Evolutionary conservation across 345 rosid genomes (phyloP).

Genomic region (Eucalyptus albens): DNA sequence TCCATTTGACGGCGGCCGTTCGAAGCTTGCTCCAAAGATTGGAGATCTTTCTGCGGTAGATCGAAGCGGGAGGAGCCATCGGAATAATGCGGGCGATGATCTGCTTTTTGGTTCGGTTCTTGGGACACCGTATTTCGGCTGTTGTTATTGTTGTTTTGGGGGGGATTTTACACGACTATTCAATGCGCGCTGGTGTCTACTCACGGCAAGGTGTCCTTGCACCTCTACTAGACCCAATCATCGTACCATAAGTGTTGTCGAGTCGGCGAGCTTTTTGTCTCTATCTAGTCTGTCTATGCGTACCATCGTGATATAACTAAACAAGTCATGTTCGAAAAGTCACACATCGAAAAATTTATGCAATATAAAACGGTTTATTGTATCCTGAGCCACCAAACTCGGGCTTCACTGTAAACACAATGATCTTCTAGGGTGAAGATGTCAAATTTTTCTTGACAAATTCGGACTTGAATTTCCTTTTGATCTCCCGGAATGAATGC

Average conservation of each 20-base stretch:
- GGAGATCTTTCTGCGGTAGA: neutral
- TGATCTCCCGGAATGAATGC: neutral
- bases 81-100: neutral
- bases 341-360: neutral
- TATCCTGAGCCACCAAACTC: neutral
- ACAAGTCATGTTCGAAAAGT: neutral
- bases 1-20: neutral
- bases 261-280: neutral
- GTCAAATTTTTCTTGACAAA: neutral
- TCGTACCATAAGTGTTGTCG: neutral
- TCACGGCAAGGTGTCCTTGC: too few species aligned
- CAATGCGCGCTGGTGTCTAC: neutral
- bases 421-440: neutral
- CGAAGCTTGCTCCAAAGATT: neutral
- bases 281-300: neutral
- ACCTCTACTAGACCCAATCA: neutral
- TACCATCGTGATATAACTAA: rapidly evolving
- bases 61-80: neutral
- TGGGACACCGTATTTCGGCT: neutral
- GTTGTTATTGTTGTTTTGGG: neutral
- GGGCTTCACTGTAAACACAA: neutral
- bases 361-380: neutral
- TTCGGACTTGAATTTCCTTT: neutral
- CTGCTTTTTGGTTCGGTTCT: neutral
- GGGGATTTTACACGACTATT: neutral